These are phyloP conservation scores for Tothia fuscella DNA, from an alignment of 2,329 filamentous ascomycete species.

Conservation along the genomic window DNA sequence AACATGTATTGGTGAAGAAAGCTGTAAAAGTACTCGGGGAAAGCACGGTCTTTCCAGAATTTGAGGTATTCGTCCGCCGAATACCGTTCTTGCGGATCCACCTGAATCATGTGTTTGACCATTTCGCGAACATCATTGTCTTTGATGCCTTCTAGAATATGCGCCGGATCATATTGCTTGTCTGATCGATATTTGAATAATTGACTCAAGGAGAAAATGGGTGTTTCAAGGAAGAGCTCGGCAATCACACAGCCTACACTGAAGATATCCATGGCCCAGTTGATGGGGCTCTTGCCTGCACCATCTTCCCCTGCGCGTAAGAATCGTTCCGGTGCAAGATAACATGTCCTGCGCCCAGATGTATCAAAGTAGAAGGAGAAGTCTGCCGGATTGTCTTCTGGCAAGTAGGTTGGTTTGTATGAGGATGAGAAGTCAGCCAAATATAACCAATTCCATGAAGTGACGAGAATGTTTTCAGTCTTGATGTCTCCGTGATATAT, in stretches of 20 bases:
- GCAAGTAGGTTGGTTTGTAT: conserved; percentile 87
- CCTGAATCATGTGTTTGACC: conserved; percentile 90
- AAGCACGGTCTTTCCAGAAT: conserved; percentile 84
- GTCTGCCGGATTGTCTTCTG: conserved; percentile 92
- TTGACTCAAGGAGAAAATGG: conserved; percentile 95
- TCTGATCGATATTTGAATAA: conserved; percentile 78
- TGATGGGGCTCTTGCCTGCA: conserved; percentile 50
- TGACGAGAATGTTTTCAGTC: conserved; percentile 91
- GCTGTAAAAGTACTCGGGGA: conserved; percentile 93
- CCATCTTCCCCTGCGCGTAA: conserved; percentile 56
- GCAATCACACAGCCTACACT: conserved; percentile 94
- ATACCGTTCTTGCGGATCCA: conserved; percentile 84
- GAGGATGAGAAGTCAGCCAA: conserved; percentile 93
- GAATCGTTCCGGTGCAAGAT: conserved; percentile 89
- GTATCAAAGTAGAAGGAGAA: conserved; percentile 98
- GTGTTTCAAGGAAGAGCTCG: conserved; percentile 85
- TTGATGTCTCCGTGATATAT: conserved; percentile 98
- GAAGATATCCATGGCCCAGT: conserved; percentile 98
- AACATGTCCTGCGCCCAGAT: conserved; percentile 82
- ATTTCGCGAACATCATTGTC: conserved; percentile 79
- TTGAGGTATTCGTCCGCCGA: conserved; percentile 88
- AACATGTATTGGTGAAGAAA: conserved; percentile 98
- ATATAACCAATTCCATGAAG: conserved; percentile 99
- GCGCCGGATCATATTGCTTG: conserved; percentile 80
- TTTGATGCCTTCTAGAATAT: conserved; percentile 71